These are phyloP conservation scores for Heimioporus sp. DNA, from an alignment of 768 basidiomycete species.

Conservation along the genomic window DNA sequence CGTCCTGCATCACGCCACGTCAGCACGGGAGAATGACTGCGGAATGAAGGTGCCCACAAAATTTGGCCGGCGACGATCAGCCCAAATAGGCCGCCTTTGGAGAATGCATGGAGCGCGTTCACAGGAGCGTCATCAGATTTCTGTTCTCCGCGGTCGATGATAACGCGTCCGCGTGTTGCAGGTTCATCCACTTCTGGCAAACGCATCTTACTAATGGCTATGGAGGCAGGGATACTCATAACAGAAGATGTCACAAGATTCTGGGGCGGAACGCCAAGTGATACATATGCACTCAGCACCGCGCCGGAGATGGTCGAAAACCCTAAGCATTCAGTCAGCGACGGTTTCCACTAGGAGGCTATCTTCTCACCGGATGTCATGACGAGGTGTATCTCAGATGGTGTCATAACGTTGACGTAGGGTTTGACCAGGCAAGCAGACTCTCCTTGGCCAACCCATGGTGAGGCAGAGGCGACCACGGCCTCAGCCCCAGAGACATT, in stretches of 20 bases:
- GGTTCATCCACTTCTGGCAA: constrained; percentile 83
- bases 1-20: constrained; percentile 41
- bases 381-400: constrained; percentile 78
- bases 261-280: constrained; percentile 70
- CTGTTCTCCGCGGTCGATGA: constrained; percentile 74
- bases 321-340: constrained; percentile 30
- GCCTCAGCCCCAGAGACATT: constrained; percentile 94
- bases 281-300: constrained; percentile 82
- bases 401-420: constrained; percentile 82
- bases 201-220: constrained; percentile 88
- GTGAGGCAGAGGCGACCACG: constrained; percentile 87
- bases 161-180: constrained; percentile 76
- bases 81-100: constrained; percentile 81
- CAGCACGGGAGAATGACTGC: constrained; percentile 2
- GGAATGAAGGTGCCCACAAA: constrained; percentile 44
- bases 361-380: constrained; percentile 73
- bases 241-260: constrained; percentile 87
- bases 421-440: constrained; percentile 83
- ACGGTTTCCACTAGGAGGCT: neutral
- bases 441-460: constrained; percentile 93
- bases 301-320: constrained; percentile 94
- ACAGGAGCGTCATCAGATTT: constrained; percentile 53
- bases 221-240: constrained; percentile 95
- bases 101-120: constrained; percentile 89
- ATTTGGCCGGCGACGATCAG: constrained; percentile 88